Conservation (phyloP, 768 basidiomycete genomes). For the Termitomyces sp. region DNA sequence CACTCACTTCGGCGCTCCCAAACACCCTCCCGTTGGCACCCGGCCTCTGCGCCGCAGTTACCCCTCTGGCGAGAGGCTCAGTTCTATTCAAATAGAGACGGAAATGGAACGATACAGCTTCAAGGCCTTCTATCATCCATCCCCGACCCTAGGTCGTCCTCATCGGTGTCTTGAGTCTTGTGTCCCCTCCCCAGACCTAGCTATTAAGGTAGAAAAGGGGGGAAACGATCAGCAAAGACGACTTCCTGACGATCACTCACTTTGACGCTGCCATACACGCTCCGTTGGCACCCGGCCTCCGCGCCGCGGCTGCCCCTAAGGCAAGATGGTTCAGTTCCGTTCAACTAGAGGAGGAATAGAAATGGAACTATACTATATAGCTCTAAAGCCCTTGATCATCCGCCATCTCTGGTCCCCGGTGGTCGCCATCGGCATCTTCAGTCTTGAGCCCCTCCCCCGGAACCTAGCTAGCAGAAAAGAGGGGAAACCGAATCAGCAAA, state of each 20-base stretch:
- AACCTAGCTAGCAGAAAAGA: not conserved
- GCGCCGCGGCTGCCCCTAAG: conserved; percentile 5
- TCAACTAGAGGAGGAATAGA: not conserved
- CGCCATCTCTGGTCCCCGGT: not conserved
- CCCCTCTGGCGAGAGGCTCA: not conserved
- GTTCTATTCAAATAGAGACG: not conserved
- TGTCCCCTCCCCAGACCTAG: not conserved
- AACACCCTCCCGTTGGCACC: not conserved
- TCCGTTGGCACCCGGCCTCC: conserved; percentile 2
- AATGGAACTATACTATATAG: not conserved
- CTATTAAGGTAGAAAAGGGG: not conserved
- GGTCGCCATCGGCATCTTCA: not conserved
- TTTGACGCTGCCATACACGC: not conserved
- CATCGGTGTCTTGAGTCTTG: not conserved
- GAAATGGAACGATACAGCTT: not conserved
- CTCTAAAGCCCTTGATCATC: not conserved
- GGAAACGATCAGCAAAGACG: conserved; percentile 4
- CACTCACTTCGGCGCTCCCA: not conserved
- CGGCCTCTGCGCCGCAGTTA: conserved; percentile 3
- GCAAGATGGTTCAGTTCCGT: not conserved
- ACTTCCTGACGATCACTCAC: not conserved
- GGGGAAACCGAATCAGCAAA: conserved; percentile 1
- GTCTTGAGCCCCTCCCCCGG: conserved; percentile 1
- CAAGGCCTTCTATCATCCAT: not conserved
- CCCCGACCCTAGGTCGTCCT: not conserved